phyloP scores from a whole-genome alignment of 768 basidiomycete genomes.

The Tulasnella sp. region DNA sequence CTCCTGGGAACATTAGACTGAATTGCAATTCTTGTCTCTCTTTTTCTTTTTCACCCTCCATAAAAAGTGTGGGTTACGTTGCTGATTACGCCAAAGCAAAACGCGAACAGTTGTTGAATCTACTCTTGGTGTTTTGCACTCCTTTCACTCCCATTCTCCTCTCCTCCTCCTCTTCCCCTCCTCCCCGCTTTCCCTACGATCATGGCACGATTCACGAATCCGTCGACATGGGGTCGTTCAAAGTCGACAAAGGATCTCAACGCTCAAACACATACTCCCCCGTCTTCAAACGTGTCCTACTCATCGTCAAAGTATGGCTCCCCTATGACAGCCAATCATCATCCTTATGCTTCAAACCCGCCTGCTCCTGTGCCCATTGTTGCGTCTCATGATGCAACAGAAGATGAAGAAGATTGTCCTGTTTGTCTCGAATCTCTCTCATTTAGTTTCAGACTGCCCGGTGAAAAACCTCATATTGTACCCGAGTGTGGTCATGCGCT shows the following conservation, averaged over 20 bases:
- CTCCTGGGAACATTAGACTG: too few species aligned
- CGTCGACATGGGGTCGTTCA: constrained; percentile 14
- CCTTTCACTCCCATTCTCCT: too few species aligned
- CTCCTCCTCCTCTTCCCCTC: background rate
- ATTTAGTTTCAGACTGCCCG: constrained; percentile 83
- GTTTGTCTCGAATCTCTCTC: constrained; percentile 93
- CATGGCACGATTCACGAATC: constrained; percentile 11
- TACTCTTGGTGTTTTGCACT: too few species aligned
- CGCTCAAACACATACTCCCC: constrained; percentile 2
- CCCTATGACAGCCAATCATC: too few species aligned
- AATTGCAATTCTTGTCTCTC: too few species aligned
- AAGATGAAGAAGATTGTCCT: constrained; percentile 85
- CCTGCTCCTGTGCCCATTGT: constrained; percentile 37
- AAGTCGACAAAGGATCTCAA: constrained; percentile 1
- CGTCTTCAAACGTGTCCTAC: background rate
- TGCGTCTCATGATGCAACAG: constrained; percentile 44
- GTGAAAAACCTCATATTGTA: constrained; percentile 94
- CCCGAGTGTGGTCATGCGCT: constrained; percentile 96
- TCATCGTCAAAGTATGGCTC: background rate
- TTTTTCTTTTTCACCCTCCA: too few species aligned
- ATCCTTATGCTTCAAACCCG: constrained; percentile 17
- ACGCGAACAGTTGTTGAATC: too few species aligned
- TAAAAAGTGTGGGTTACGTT: too few species aligned
- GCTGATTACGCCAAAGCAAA: too few species aligned
- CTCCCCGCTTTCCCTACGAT: background rate